phyloP scores from a whole-genome alignment of 805 yeast species.

The Metschnikowia kunwiensis region DNA sequence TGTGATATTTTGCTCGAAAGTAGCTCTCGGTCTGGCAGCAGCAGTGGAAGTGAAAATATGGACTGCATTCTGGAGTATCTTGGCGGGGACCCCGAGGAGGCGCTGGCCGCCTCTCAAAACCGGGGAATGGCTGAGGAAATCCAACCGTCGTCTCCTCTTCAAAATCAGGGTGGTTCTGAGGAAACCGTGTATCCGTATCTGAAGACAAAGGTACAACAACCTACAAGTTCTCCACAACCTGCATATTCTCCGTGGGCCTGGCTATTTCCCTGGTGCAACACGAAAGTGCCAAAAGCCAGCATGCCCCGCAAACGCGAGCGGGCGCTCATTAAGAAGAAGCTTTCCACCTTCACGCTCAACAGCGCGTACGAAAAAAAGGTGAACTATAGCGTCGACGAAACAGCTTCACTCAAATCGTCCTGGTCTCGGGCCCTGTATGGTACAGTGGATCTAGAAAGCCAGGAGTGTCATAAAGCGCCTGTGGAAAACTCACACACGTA shows the following conservation, averaged over 20 bases:
- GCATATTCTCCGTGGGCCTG: conserved; percentile 9
- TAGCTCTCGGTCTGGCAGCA: too few species aligned
- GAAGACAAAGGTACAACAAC: too few species aligned
- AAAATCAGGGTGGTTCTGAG: too few species aligned
- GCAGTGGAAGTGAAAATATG: too few species aligned
- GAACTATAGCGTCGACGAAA: conserved; percentile 10
- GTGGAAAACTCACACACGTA: conserved; percentile 22
- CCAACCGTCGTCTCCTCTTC: too few species aligned
- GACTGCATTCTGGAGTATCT: too few species aligned
- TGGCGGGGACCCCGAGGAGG: too few species aligned
- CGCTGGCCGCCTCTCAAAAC: too few species aligned
- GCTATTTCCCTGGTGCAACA: conserved; percentile 8
- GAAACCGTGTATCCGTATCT: too few species aligned
- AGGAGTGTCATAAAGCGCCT: conserved; percentile 4
- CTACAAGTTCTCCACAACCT: too few species aligned
- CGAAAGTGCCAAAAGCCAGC: neutral
- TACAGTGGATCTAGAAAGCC: conserved; percentile 19
- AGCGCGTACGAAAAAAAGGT: conserved; percentile 12
- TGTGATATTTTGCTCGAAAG: too few species aligned
- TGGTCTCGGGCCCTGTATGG: conserved; percentile 12
- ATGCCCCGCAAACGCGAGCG: conserved; percentile 2
- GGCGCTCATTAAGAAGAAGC: conserved; percentile 16
- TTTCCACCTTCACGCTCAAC: conserved; percentile 22
- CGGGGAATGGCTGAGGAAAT: too few species aligned
- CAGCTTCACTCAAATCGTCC: conserved; percentile 11